Evolutionary conservation across 2,329 filamentous ascomycete species (phyloP).

Genomic region (Chaetomiaceae sp.): DNA sequence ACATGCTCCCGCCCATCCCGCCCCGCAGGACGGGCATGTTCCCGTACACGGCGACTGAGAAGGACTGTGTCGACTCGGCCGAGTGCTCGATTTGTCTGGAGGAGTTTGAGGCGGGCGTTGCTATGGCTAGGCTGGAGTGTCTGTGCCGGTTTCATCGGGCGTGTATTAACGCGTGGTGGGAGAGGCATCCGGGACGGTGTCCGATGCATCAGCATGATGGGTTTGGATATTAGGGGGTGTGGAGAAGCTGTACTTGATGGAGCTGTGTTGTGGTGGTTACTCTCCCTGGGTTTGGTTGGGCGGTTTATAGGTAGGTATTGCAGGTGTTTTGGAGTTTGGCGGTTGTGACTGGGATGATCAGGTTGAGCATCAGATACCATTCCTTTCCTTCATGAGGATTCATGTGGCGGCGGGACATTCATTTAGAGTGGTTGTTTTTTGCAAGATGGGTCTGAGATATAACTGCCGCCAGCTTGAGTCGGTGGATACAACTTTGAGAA

Average conservation of each 20-base stretch:
- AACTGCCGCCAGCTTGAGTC: no score
- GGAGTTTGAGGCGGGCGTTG: slow-evolving; percentile 57
- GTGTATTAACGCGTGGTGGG: slow-evolving; percentile 61
- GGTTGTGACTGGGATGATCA: neutral
- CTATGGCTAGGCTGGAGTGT: slow-evolving; percentile 63
- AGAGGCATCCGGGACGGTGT: slow-evolving; percentile 57
- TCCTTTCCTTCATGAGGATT: neutral
- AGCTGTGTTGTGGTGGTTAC: no score
- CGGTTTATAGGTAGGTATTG: neutral
- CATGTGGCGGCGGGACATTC: no score
- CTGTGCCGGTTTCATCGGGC: slow-evolving; percentile 59
- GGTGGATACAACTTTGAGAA: no score
- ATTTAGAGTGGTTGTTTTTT: no score
- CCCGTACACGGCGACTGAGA: slow-evolving; percentile 60
- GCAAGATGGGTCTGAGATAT: no score
- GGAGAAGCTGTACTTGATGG: no score
- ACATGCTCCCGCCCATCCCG: slow-evolving; percentile 29
- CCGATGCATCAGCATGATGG: slow-evolving; percentile 62
- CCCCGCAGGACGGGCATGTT: slow-evolving; percentile 56
- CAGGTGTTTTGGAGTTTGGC: neutral
- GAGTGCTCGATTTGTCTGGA: slow-evolving; percentile 66
- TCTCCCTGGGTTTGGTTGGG: neutral
- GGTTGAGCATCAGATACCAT: neutral
- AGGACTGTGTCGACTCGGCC: slow-evolving; percentile 62
- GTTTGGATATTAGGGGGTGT: slow-evolving; percentile 43